phyloP scores from a whole-genome alignment of 2,329 filamentous ascomycete genomes.

The Epichloe brachyelytri region DNA sequence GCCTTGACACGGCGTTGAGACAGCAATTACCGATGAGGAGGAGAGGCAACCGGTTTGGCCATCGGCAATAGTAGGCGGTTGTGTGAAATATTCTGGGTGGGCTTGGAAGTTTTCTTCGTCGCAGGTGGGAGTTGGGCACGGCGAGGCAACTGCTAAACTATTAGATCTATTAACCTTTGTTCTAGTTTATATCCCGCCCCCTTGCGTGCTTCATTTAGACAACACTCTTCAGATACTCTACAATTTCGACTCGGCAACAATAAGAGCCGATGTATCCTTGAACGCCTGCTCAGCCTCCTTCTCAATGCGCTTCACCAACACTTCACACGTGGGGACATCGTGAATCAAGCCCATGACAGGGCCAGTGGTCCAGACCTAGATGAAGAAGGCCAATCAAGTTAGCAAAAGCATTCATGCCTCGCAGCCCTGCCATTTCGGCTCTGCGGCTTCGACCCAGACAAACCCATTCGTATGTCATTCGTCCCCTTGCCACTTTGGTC shows the following conservation, averaged over 20 bases:
- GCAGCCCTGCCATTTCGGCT: no score
- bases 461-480: no score
- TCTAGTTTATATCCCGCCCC: no score
- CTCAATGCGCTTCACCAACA: constrained; percentile 59
- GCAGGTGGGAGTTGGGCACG: no score
- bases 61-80: no score
- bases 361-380: constrained; percentile 86
- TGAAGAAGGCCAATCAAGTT: background rate
- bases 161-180: no score
- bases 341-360: constrained; percentile 87
- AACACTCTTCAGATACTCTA: constrained; percentile 20
- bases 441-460: no score
- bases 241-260: constrained; percentile 46
- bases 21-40: background rate
- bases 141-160: no score
- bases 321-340: constrained; percentile 66
- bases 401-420: background rate
- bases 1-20: constrained; percentile 9
- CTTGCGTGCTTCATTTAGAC: no score
- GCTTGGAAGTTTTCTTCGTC: no score
- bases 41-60: background rate
- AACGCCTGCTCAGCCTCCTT: constrained; percentile 59
- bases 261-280: constrained; percentile 42
- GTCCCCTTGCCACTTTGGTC: no score
- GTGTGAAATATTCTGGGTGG: background rate